Evolutionary conservation across 306 rosid genomes (phyloP).

Genomic region (Fragaria iinumae): DNA sequence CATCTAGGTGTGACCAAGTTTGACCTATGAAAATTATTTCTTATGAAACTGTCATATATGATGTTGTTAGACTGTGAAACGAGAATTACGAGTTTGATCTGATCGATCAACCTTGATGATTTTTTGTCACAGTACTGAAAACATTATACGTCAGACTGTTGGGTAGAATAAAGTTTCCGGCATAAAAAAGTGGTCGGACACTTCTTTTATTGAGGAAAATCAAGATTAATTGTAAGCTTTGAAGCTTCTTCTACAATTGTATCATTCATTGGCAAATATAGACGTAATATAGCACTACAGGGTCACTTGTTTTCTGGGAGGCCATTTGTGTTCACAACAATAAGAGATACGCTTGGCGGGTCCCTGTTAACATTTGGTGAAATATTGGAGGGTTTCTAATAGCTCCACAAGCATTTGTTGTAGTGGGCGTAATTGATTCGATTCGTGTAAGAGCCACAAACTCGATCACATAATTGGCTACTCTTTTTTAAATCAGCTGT

Average conservation of each 20-base stretch:
- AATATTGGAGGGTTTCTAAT: background rate
- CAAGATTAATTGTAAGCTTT: background rate
- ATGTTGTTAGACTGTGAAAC: background rate
- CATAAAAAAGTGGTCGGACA: background rate
- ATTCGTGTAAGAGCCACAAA: constrained; percentile 18
- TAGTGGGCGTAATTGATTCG: background rate
- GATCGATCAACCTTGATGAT: background rate
- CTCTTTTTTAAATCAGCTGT: background rate
- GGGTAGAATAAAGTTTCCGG: background rate
- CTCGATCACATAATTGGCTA: constrained; percentile 1
- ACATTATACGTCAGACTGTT: background rate
- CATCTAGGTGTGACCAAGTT: background rate
- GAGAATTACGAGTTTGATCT: background rate
- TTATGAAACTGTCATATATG: background rate
- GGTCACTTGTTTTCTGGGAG: background rate
- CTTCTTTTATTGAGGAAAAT: background rate
- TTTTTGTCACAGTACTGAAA: background rate
- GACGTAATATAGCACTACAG: background rate
- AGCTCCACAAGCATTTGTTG: background rate
- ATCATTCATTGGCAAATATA: background rate
- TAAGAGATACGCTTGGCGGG: constrained; percentile 9
- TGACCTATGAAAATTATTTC: background rate
- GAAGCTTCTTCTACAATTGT: background rate
- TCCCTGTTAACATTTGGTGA: background rate
- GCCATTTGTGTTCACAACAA: background rate